A percentile compares a stretch with the other conserved stretches of the same genome.
phyloP scores from a whole-genome alignment of 306 rosid species.

The Gillenia trifoliata region DNA sequence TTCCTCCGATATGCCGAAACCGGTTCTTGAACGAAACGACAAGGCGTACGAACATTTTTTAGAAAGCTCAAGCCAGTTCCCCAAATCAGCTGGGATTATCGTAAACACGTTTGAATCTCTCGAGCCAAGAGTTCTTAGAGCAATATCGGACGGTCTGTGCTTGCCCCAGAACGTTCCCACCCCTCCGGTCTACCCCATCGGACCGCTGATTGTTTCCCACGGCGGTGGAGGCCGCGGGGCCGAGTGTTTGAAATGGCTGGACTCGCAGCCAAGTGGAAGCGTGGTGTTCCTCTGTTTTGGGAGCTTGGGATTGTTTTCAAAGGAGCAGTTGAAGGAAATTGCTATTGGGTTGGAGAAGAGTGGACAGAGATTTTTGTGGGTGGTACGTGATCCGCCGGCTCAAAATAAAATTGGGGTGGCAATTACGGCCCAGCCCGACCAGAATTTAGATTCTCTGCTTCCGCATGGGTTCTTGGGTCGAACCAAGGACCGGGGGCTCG shows the following conservation, averaged over 20 bases:
- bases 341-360: slow-evolving; percentile 59
- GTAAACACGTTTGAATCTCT: slow-evolving; percentile 38
- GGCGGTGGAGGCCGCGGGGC: background rate
- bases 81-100: slow-evolving; percentile 31
- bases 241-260: slow-evolving; percentile 48
- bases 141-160: slow-evolving; percentile 30
- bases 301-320: slow-evolving; percentile 45
- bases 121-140: slow-evolving; percentile 22
- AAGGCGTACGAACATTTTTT: slow-evolving; percentile 9
- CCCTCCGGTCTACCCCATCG: slow-evolving; percentile 30
- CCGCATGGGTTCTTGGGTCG: slow-evolving; percentile 49
- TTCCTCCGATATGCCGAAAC: slow-evolving; percentile 19
- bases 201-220: slow-evolving; percentile 28
- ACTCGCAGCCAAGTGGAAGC: slow-evolving; percentile 44
- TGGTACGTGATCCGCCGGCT: slow-evolving; percentile 32
- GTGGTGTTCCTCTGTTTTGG: slow-evolving; percentile 61
- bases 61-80: background rate
- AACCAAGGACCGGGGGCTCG: slow-evolving; percentile 38
- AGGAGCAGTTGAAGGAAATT: slow-evolving; percentile 36
- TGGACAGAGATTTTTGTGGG: slow-evolving; percentile 55
- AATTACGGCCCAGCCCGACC: slow-evolving; percentile 4
- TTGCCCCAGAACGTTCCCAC: slow-evolving; percentile 4
- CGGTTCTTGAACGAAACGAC: slow-evolving; percentile 25
- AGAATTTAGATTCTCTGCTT: slow-evolving; percentile 30
- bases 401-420: background rate